phyloP scores from a whole-genome alignment of 352 stramenopile species.

The Globisporangium lucens region DNA sequence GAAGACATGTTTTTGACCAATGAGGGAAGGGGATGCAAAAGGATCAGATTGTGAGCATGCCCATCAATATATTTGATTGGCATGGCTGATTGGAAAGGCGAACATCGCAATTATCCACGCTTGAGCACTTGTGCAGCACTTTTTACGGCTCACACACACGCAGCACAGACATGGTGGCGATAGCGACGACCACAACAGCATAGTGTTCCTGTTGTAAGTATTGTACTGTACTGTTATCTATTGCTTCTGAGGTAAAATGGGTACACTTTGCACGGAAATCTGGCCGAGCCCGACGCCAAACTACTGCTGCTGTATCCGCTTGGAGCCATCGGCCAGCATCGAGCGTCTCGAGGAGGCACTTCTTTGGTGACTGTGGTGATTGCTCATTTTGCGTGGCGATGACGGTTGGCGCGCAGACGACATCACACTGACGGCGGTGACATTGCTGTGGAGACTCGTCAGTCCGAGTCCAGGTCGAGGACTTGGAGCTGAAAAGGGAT shows the following conservation, averaged over 20 bases:
- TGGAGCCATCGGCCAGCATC: conserved; percentile 4
- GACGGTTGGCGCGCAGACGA: not conserved
- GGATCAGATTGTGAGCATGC: not conserved
- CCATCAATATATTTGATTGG: not conserved
- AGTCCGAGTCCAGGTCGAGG: not conserved
- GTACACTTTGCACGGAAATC: conserved; percentile 8
- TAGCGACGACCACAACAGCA: not conserved
- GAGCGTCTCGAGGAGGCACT: not conserved
- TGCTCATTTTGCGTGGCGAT: conserved; percentile 4
- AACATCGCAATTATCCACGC: not conserved
- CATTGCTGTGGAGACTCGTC: not conserved
- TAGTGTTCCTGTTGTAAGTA: not conserved
- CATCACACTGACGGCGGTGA: not conserved
- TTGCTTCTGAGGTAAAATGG: conserved; percentile 11
- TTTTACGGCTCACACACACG: not conserved
- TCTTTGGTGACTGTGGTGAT: not conserved
- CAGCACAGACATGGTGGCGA: not conserved
- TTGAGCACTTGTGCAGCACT: not conserved
- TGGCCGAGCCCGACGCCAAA: not conserved
- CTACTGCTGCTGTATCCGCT: conserved; percentile 11
- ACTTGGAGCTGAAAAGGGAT: not conserved
- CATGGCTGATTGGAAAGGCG: not conserved
- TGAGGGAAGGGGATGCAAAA: not conserved
- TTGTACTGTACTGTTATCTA: not conserved
- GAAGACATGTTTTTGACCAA: not conserved